Evolutionary conservation across 2,329 filamentous ascomycete species (phyloP), one percentile per base, ranked within the genome.

Genomic region (Alternaria arbusti): DNA sequence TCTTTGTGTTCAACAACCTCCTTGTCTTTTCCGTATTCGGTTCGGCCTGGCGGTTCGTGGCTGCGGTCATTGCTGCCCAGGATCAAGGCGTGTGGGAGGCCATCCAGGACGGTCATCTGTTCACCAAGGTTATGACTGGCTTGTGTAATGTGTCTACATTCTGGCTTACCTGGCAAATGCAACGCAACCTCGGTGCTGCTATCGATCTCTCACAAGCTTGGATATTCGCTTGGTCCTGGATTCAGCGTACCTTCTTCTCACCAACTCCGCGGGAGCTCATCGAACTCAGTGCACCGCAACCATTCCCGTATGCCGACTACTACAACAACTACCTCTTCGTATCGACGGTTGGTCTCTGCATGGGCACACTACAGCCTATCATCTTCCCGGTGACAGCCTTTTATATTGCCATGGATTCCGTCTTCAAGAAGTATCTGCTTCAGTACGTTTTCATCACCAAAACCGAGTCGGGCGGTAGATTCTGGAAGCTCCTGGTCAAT

Each of bases 251-350:
- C 54, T 94, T 96, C 74, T 88, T 92, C 15, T 91, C 88, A 64
- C 94, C 95, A 6, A 98, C 96, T 5, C 96, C 96, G 9, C 88
- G 96, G 69, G 91, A 97, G 78, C 84, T 96, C 72, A 98, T 98
- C 70, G 94, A 97, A 79, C 88, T 96, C 74, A 96, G 94, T 1
- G 95, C 96, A 1, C 96, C 96, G 1, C 94, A 92, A 10, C 85
- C 92, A 0, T 97, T 99, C 78, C 93, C 97, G 68, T 98, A 97
- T 74, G 93, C 95, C 62, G 93, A 90, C 70, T 97, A 98, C 81
- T 98, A 97, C 86, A 98, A 97, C 81, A 97, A 96, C 79, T 97
- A 97, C 79, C 85, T 98, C 28, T 98, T 92, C 82, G 97, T 98
- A 80, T 85, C 91, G 22, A 97, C 94, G 0, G 91, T 97, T 23